Conservation (phyloP, 257 asterid species). For the Nicotiana paniculata region DNA sequence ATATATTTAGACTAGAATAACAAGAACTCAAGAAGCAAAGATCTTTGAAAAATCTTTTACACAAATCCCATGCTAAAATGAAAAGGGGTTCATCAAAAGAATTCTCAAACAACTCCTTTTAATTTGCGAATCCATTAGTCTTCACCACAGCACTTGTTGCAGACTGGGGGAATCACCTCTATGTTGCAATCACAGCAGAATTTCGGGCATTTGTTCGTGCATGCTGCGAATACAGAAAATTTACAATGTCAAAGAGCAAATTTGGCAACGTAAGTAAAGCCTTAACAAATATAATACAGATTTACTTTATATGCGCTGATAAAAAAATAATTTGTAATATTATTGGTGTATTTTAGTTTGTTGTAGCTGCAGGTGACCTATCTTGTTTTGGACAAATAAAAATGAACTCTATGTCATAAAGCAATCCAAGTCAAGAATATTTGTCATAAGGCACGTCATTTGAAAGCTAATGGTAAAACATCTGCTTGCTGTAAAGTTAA, state of each 20-base stretch:
- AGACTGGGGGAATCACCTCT: not conserved
- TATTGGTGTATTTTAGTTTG: no score
- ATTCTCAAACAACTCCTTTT: not conserved
- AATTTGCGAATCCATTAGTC: not conserved
- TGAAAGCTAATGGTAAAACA: no score
- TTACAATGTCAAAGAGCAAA: not conserved
- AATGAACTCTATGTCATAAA: no score
- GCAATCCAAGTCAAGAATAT: no score
- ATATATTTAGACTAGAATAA: not conserved
- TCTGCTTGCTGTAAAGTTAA: no score
- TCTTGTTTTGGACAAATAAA: no score
- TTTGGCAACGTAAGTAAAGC: no score
- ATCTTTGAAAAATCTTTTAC: not conserved
- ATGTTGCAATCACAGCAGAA: not conserved
- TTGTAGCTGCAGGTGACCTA: no score
- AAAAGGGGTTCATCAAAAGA: not conserved
- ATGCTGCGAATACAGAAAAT: not conserved
- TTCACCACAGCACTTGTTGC: not conserved
- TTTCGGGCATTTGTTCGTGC: not conserved
- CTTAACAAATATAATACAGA: no score
- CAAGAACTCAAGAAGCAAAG: not conserved
- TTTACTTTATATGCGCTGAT: no score
- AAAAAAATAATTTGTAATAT: no score
- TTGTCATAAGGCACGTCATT: no score
- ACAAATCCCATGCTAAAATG: not conserved